Evolutionary conservation across 306 rosid genomes (phyloP).

Genomic region (Prosopis cineraria): DNA sequence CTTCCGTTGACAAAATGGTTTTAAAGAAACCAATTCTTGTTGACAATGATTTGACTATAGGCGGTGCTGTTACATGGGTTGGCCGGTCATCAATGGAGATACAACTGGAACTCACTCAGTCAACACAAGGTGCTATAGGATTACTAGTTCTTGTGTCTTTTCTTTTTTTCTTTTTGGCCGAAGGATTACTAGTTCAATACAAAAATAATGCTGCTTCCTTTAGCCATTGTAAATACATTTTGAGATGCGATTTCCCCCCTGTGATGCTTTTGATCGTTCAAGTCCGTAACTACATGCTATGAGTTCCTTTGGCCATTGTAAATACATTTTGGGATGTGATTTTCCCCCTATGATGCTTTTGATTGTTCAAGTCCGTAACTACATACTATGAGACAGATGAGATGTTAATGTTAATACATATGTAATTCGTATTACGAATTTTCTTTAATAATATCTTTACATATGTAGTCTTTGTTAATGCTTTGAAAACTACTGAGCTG

Average conservation of each 20-base stretch:
- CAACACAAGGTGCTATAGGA: conserved; percentile 43
- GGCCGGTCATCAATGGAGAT: conserved; percentile 89
- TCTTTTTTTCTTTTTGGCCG: too few species aligned
- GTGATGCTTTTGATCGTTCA: background rate
- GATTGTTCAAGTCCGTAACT: background rate
- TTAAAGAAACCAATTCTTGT: conserved; percentile 61
- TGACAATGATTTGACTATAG: conserved; percentile 59
- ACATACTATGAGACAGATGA: background rate
- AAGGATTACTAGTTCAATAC: background rate
- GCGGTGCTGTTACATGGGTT: conserved; percentile 89
- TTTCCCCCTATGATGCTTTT: background rate
- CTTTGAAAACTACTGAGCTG: background rate
- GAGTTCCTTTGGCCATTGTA: too few species aligned
- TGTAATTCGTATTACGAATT: background rate
- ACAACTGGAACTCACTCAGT: conserved; percentile 64
- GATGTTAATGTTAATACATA: background rate
- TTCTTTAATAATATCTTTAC: background rate
- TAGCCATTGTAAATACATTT: background rate
- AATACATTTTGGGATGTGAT: background rate
- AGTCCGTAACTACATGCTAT: background rate
- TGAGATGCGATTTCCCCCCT: background rate
- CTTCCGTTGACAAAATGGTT: conserved; percentile 83
- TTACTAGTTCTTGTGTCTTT: too few species aligned
- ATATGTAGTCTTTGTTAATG: background rate
- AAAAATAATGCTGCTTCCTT: conserved; percentile 17